Percentiles rank a stretch among this genome's conserved stretches.
These are phyloP conservation scores for Aspergillus glaucus DNA, from an alignment of 2,329 filamentous ascomycete species.

Conservation along the genomic window DNA sequence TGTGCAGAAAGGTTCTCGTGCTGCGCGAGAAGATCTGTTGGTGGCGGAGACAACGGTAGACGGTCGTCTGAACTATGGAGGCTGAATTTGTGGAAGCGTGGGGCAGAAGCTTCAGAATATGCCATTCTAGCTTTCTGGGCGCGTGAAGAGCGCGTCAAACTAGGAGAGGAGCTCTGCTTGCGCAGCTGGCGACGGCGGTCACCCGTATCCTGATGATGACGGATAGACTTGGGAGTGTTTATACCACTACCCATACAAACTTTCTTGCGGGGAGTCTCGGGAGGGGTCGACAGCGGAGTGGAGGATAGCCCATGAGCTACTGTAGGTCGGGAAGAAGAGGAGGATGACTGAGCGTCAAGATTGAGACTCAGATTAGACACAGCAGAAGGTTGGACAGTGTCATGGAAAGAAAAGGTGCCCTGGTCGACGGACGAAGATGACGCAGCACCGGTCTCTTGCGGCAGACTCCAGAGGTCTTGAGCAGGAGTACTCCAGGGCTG, in stretches of 20 bases:
- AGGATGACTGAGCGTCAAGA: constrained; percentile 25
- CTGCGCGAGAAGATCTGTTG: constrained; percentile 37
- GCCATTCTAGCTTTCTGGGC: constrained; percentile 39
- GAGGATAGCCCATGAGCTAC: constrained; percentile 14
- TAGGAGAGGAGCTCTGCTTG: constrained; percentile 43
- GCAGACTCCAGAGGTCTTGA: constrained; percentile 46
- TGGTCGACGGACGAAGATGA: constrained; percentile 17
- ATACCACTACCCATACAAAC: constrained; percentile 28
- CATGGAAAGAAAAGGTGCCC: constrained; percentile 29
- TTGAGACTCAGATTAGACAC: constrained; percentile 26
- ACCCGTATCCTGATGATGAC: constrained; percentile 37
- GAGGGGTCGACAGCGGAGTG: constrained; percentile 31
- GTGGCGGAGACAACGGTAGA: constrained; percentile 41
- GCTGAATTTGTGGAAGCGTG: constrained; percentile 49
- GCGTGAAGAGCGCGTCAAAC: constrained; percentile 51
- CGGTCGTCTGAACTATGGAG: constrained; percentile 41
- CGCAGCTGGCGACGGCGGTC: constrained; percentile 31
- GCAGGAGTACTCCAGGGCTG: constrained; percentile 44
- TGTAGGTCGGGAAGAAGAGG: constrained; percentile 9
- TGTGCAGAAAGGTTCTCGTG: constrained; percentile 32
- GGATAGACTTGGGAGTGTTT: constrained; percentile 33
- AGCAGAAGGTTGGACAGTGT: constrained; percentile 32
- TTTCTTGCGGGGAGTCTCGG: constrained; percentile 32
- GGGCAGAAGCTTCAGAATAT: constrained; percentile 45
- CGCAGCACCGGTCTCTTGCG: constrained; percentile 41